phyloP scores from a whole-genome alignment of 2,329 filamentous ascomycete genomes.

The Cyanodermella asteris region DNA sequence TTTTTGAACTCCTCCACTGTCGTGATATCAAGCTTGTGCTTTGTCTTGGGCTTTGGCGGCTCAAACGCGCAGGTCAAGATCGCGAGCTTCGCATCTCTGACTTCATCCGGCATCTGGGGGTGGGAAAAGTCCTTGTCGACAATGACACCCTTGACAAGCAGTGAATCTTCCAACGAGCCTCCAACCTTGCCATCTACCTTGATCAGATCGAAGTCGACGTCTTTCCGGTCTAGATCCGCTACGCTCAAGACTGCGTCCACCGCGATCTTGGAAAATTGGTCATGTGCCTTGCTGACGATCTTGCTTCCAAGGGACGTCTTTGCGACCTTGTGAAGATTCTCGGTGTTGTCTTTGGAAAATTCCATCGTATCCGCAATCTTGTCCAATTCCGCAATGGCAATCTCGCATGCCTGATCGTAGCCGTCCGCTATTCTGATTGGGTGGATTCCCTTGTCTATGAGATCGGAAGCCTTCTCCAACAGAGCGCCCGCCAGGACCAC shows the following conservation, averaged over 20 bases:
- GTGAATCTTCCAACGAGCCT: constrained; percentile 73
- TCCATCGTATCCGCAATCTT: constrained; percentile 78
- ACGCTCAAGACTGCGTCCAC: constrained; percentile 94
- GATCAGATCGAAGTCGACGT: constrained; percentile 97
- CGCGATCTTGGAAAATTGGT: constrained; percentile 93
- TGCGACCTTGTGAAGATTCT: constrained; percentile 82
- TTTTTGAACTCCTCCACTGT: constrained; percentile 97
- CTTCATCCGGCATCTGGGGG: constrained; percentile 94
- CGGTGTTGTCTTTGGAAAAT: constrained; percentile 58
- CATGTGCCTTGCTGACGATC: constrained; percentile 96
- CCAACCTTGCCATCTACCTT: constrained; percentile 98
- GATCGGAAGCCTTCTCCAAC: constrained; percentile 84
- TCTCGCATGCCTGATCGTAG: constrained; percentile 93
- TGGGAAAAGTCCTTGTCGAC: constrained; percentile 99
- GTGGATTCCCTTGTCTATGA: constrained; percentile 99
- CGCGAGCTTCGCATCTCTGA: constrained; percentile 85
- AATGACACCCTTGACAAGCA: constrained; percentile 93
- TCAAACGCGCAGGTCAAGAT: constrained; percentile 97
- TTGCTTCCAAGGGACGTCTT: constrained; percentile 94
- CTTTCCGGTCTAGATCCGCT: constrained; percentile 83
- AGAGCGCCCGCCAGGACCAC: constrained; percentile 88
- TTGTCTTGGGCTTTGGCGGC: constrained; percentile 97
- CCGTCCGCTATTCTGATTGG: constrained; percentile 96
- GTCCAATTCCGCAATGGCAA: constrained; percentile 81
- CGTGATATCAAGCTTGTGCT: constrained; percentile 96